Evolutionary conservation across 2,329 filamentous ascomycete species (phyloP).

Genomic region (Fusarium kyushuense): DNA sequence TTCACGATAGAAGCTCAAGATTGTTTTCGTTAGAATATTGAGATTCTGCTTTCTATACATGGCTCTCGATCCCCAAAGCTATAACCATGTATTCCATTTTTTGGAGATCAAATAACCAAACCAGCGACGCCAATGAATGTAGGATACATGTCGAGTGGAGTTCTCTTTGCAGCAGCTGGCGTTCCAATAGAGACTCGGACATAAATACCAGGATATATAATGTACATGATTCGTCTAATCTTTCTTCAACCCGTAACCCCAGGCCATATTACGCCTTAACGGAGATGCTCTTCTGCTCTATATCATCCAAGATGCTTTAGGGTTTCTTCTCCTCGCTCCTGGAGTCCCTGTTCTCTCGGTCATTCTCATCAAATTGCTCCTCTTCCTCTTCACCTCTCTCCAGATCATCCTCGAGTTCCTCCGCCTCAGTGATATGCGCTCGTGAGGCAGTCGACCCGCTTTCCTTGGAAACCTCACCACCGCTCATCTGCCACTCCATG

Average conservation of each 20-base stretch:
- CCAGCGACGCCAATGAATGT: conserved; percentile 41
- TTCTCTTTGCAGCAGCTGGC: conserved; percentile 38
- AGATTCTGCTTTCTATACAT: conserved; percentile 36
- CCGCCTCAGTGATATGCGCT: conserved; percentile 62
- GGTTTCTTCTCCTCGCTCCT: conserved; percentile 38
- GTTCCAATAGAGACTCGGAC: conserved; percentile 39
- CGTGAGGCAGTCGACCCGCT: conserved; percentile 49
- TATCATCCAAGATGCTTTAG: conserved; percentile 20
- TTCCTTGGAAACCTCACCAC: conserved; percentile 72
- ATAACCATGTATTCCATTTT: conserved; percentile 27
- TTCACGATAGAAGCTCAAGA: not conserved
- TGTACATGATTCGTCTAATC: conserved; percentile 48
- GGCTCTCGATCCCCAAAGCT: conserved; percentile 4
- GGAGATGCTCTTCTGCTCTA: conserved; percentile 14
- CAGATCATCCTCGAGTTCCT: conserved; percentile 65
- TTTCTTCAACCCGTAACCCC: conserved; percentile 18
- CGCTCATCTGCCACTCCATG: conserved; percentile 99
- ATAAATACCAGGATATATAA: conserved; percentile 48
- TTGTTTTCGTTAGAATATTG: not conserved
- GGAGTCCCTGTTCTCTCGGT: conserved; percentile 43
- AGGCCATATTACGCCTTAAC: conserved; percentile 38
- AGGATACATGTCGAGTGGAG: conserved; percentile 46
- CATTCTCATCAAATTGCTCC: conserved; percentile 49
- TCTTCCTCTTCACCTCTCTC: conserved; percentile 57
- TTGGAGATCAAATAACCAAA: conserved; percentile 35